Evolutionary conservation across 129 eudicot species (phyloP), one percentile per base, ranked within the genome.

Genomic region (Arctium lappa): DNA sequence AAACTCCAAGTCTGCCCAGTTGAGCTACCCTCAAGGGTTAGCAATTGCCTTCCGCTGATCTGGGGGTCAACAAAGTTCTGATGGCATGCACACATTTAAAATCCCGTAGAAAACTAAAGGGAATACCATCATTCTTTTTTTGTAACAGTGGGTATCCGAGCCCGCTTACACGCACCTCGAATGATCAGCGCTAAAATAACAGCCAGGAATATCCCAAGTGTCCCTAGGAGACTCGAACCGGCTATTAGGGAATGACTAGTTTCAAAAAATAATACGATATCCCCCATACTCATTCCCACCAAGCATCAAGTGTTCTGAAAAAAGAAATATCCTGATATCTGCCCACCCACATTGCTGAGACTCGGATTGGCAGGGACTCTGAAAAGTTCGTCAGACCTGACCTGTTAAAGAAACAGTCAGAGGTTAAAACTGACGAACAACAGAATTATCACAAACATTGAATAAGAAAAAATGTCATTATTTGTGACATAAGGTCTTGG

Each of bases 391-490:
- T 62, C 85, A 74, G 48, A 75, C n/a, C 27, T 13, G 39, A 37
- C 81, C 86, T 83, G 86, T 37, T 36, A 83, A 5, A 50, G 15
- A 69, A 53, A 42, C 11, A 39, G 13, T 82, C 75, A 38, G 9
- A 31, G 46, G 65, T 77, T 70, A 70, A 27, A 69, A 46, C 72
- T 44, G 42, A 69, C 8, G 11, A 66, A 3, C 9, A 16, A 16
- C 22, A 2, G 29, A 60, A 60, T 16, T 60, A 29, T 18, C 68
- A 60, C 27, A 5, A n/a, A 60, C 30, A 50, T 50, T 50, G 1
- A 48, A 48, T 2, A 13, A 56, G n/a, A 50, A 13, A 50, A 4
- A 0, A 22, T 12, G 2, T 3, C 1, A 50, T 50, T 13, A 50
- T 50, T 53, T 53, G 65, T 15, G 65, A 53, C 18, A 4, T 15